phyloP scores from a whole-genome alignment of 2,329 filamentous ascomycete genomes.

The Alternaria brassicicola region DNA sequence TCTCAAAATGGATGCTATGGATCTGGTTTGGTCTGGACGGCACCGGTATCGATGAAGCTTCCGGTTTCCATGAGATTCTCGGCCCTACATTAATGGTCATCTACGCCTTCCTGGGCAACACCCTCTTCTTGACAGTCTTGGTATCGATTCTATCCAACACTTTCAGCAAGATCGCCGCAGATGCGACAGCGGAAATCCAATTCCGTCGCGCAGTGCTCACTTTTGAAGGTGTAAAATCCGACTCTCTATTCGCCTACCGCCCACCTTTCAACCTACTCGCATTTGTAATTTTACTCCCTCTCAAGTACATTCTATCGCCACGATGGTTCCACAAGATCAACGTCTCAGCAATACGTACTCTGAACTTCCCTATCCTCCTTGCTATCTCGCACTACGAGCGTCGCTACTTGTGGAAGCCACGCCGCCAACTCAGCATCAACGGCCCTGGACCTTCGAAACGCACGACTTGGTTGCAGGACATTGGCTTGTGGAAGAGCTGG shows the following conservation, averaged over 20 bases:
- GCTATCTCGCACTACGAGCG: conserved; percentile 74
- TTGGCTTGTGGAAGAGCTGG: conserved; percentile 61
- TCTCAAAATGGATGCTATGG: conserved; percentile 90
- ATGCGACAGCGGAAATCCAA: conserved; percentile 82
- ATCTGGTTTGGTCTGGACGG: conserved; percentile 89
- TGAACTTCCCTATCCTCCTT: conserved; percentile 77
- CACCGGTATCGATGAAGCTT: conserved; percentile 62
- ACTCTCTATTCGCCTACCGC: conserved; percentile 81
- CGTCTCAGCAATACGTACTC: conserved; percentile 72
- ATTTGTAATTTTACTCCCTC: conserved; percentile 72
- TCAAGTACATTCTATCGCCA: conserved; percentile 78
- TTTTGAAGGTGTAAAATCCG: conserved; percentile 83
- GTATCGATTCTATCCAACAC: conserved; percentile 88
- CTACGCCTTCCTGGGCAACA: conserved; percentile 86
- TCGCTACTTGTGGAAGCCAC: conserved; percentile 67
- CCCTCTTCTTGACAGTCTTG: conserved; percentile 84
- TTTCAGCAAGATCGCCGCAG: conserved; percentile 76
- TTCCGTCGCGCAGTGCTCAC: conserved; percentile 82
- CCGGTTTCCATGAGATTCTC: conserved; percentile 78
- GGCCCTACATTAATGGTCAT: conserved; percentile 81
- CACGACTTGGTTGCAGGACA: conserved; percentile 55
- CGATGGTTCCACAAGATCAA: conserved; percentile 93
- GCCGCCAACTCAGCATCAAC: conserved; percentile 32
- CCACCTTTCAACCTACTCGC: conserved; percentile 85
- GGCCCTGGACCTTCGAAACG: conserved; percentile 48